Evolutionary conservation across 805 yeast species (phyloP).

Genomic region (Candida ficus): DNA sequence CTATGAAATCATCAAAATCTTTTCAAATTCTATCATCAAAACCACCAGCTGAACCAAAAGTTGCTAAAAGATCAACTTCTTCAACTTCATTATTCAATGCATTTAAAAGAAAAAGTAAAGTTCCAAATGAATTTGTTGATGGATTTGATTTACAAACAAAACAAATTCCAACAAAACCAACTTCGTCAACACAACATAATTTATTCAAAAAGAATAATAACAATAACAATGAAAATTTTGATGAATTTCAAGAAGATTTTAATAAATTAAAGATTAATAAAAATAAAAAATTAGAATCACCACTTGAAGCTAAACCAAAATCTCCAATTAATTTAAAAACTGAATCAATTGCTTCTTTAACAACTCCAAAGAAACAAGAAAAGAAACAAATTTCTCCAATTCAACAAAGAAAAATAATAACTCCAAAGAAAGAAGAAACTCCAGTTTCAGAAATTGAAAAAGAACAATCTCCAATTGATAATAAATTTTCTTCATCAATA

Average conservation of each 20-base stretch:
- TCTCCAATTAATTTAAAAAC: not conserved
- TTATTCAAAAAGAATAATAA: not conserved
- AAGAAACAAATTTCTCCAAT: too few relatives aligned
- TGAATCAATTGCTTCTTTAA: too few relatives aligned
- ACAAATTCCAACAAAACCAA: not conserved
- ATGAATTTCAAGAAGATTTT: conserved; percentile 25
- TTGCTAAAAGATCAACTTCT: conserved; percentile 22
- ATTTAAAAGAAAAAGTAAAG: conserved; percentile 17
- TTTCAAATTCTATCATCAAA: conserved; percentile 9
- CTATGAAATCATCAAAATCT: conserved; percentile 12
- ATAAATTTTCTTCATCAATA: conserved; percentile 6
- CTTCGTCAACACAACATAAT: not conserved
- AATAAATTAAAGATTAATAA: conserved; percentile 15
- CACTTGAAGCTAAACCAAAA: not conserved
- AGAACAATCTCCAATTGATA: not conserved
- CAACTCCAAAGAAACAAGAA: too few relatives aligned
- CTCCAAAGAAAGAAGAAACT: too few relatives aligned
- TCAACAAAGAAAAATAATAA: too few relatives aligned
- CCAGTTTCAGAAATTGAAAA: too few relatives aligned
- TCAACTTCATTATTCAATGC: conserved; percentile 23
- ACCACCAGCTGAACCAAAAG: conserved; percentile 8
- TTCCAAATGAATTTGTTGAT: not conserved
- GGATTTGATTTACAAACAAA: not conserved
- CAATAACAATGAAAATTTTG: not conserved
- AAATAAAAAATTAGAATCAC: too few relatives aligned